Evolutionary conservation across 2,329 filamentous ascomycete genomes (phyloP).

Genomic region (Teratosphaeria pseudoeucalypti): DNA sequence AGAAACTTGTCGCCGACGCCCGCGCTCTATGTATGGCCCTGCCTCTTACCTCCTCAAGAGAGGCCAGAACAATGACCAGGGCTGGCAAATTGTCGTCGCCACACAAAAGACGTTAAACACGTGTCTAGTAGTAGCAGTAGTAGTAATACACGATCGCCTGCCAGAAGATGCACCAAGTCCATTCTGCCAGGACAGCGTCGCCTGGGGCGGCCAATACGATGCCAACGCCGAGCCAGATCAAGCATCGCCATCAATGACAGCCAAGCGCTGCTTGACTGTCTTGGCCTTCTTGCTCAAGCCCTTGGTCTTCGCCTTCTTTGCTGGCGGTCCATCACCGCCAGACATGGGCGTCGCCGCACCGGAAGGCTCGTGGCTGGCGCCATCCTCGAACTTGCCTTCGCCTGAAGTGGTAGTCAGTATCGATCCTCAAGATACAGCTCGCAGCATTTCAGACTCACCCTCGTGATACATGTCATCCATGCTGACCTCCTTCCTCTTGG

Average conservation of each 20-base stretch:
- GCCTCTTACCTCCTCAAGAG: neutral
- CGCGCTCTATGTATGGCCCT: neutral
- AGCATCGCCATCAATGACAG: conserved; percentile 35
- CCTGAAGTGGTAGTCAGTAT: conserved; percentile 43
- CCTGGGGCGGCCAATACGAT: neutral
- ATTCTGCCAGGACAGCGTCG: neutral
- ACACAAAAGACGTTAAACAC: neutral
- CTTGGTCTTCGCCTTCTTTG: conserved; percentile 45
- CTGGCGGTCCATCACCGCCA: conserved; percentile 30
- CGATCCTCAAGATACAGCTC: neutral
- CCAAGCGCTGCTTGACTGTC: conserved; percentile 39
- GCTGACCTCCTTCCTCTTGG: conserved; percentile 54
- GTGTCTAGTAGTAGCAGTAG: neutral
- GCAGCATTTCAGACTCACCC: conserved; percentile 52
- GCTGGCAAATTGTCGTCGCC: neutral
- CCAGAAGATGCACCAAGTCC: neutral
- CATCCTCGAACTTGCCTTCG: conserved; percentile 94
- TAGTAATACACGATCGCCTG: neutral
- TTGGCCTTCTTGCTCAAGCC: conserved; percentile 42
- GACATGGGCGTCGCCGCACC: conserved; percentile 75
- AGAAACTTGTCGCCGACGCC: neutral
- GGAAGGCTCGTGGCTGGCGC: conserved; percentile 67
- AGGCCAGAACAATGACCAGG: neutral
- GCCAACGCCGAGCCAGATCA: neutral
- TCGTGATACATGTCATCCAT: conserved; percentile 99